phyloP scores from a whole-genome alignment of 768 basidiomycete species.

The Calocybe cyanea region DNA sequence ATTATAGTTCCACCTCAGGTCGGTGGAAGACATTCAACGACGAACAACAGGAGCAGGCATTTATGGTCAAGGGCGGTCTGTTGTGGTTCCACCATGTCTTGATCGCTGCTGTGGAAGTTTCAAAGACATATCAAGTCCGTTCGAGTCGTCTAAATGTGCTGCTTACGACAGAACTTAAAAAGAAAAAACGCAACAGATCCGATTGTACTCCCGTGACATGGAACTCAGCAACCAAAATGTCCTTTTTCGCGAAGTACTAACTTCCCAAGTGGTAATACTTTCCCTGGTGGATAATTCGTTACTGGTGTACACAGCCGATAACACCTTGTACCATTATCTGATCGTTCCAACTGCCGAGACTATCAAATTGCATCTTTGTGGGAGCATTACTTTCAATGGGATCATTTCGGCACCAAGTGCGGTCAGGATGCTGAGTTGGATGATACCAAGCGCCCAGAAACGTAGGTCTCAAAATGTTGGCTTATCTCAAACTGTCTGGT shows the following conservation, averaged over 20 bases:
- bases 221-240: conserved; percentile 82
- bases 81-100: conserved; percentile 97
- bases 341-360: conserved; percentile 80
- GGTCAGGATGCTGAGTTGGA: conserved; percentile 93
- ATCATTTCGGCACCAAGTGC: conserved; percentile 81
- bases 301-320: conserved; percentile 91
- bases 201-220: conserved; percentile 90
- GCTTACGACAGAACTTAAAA: background rate
- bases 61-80: conserved; percentile 85
- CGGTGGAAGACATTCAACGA: conserved; percentile 90
- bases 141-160: conserved; percentile 1
- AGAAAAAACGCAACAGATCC: conserved; percentile 51
- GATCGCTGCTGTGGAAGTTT: conserved; percentile 83
- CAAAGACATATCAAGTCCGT: conserved; percentile 72
- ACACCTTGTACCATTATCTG: conserved; percentile 89
- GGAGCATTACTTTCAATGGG: conserved; percentile 91
- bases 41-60: conserved; percentile 80
- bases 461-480: conserved; percentile 45
- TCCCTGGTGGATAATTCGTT: conserved; percentile 94
- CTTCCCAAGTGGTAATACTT: conserved; percentile 77
- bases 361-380: conserved; percentile 86
- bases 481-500: background rate
- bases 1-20: conserved; percentile 92
- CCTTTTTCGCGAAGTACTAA: conserved; percentile 73
- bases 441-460: conserved; percentile 91